Evolutionary conservation across 129 eudicot species (phyloP), one percentile per base, ranked within the genome.

Genomic region (Flaveria ramosissima): DNA sequence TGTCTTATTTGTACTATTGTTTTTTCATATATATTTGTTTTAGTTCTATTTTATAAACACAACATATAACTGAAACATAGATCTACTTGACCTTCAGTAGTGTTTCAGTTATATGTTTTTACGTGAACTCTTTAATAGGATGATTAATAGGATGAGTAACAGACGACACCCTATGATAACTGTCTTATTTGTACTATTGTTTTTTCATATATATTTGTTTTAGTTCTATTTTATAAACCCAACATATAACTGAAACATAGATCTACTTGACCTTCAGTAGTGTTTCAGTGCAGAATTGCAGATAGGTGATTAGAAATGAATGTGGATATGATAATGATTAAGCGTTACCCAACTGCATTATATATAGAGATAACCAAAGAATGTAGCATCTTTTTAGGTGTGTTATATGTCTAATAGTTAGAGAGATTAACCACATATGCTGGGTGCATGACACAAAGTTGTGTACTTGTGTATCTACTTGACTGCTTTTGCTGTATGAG

Each of bases 1-100:
- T 7, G 8, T 75, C 13, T 47, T 75, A 32, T 63, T 75, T 75
- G 51, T 64, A 75, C 26, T 75, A 12, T 64, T 48, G n/a, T 30
- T 17, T 17, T 57, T 75, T 59, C 15, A 27, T 30, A 51, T n/a
- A 0, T n/a, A 72, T 52, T 32, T 56, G 26, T 56, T 56, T 56
- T 7, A 56, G 6, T 36, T 36, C 8, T 36, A 36, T 36, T 36
- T 36, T 36, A 36, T 36, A 36, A 4, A 36, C 41, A 7, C 41
- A 5, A 6, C 41, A 36, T 36, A 36, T 36, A 36, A 36, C 41
- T 36, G 41, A 36, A 32, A 32, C 7, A 32, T 32, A 32, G 39
- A 32, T 32, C 39, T 4, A 4, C 39, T 5, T 32, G 3, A 48
- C 4, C n/a, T 48, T 48, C 13, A 48, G 16, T 52, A 4, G 59